phyloP scores from a whole-genome alignment of 169 alveolate genomes.

The Besnoitia besnoiti region DNA sequence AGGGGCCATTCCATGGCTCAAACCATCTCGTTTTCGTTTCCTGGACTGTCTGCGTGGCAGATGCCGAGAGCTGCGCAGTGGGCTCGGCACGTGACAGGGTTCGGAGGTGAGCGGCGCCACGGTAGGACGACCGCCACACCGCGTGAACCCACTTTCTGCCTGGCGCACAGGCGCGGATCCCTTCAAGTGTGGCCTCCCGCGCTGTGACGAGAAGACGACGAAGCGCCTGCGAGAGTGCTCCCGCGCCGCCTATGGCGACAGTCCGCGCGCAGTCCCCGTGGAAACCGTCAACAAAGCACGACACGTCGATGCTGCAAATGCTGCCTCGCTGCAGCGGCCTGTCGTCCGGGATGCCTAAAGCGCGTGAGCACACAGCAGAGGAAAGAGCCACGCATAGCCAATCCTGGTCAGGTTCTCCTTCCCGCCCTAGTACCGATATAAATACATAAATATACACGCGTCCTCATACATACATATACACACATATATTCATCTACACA shows the following conservation, averaged over 20 bases:
- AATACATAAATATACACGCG: background rate
- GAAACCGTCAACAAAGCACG: constrained; percentile 82
- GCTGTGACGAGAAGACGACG: background rate
- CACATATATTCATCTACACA: background rate
- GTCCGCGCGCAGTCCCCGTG: constrained; percentile 73
- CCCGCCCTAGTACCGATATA: too few relatives aligned
- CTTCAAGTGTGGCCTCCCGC: background rate
- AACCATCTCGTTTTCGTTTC: too few relatives aligned
- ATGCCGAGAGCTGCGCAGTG: too few relatives aligned
- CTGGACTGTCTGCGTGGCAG: too few relatives aligned
- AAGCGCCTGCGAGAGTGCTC: background rate
- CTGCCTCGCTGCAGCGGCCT: constrained; percentile 87
- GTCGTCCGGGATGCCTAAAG: constrained; percentile 32
- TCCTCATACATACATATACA: background rate
- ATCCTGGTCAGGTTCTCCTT: too few relatives aligned
- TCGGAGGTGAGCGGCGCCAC: too few relatives aligned
- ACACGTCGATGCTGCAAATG: constrained; percentile 86
- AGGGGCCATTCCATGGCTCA: too few relatives aligned
- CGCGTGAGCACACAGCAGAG: background rate
- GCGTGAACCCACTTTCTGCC: constrained; percentile 21
- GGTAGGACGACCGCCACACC: too few relatives aligned
- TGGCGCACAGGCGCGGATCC: background rate
- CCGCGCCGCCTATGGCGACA: background rate
- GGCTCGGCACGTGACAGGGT: too few relatives aligned
- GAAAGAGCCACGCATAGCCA: background rate